phyloP scores from a whole-genome alignment of 2,329 filamentous ascomycete species.

The Aspergillus pseudoterreus region DNA sequence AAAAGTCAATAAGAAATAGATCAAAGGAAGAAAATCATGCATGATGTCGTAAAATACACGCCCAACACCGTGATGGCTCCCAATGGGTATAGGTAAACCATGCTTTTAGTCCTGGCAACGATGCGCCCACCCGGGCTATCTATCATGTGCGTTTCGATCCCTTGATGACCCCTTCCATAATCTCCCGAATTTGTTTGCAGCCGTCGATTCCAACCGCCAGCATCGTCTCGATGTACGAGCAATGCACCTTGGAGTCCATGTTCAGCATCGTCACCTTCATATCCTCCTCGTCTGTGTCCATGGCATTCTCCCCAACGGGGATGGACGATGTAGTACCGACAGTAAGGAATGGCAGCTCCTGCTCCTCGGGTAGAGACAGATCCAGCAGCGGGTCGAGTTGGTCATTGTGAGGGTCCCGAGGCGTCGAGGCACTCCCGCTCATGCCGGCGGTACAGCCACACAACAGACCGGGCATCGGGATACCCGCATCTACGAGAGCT shows the following conservation, averaged over 20 bases:
- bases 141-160: conserved; percentile 12
- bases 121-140: conserved; percentile 4
- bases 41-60: not conserved
- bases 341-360: conserved; percentile 84
- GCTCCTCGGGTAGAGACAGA: conserved; percentile 46
- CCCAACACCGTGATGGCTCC: conserved; percentile 10
- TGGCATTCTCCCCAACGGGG: conserved; percentile 54
- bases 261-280: conserved; percentile 70
- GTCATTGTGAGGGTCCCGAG: conserved; percentile 39
- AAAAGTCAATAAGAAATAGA: not conserved
- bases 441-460: conserved; percentile 82
- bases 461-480: conserved; percentile 92
- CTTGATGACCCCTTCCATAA: conserved; percentile 72
- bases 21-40: not conserved
- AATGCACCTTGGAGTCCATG: conserved; percentile 86
- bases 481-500: conserved; percentile 87
- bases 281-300: conserved; percentile 39
- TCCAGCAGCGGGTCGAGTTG: conserved; percentile 42
- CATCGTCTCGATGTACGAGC: conserved; percentile 80
- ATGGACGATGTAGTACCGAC: conserved; percentile 61
- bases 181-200: conserved; percentile 77
- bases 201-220: conserved; percentile 87
- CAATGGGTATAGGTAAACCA: conserved; percentile 12
- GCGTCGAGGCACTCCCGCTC: conserved; percentile 45
- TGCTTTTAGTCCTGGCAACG: conserved; percentile 4